Base-by-base conservation (phyloP, 371 early-diverging fungal species). In the Rhizopus delemar region DNA sequence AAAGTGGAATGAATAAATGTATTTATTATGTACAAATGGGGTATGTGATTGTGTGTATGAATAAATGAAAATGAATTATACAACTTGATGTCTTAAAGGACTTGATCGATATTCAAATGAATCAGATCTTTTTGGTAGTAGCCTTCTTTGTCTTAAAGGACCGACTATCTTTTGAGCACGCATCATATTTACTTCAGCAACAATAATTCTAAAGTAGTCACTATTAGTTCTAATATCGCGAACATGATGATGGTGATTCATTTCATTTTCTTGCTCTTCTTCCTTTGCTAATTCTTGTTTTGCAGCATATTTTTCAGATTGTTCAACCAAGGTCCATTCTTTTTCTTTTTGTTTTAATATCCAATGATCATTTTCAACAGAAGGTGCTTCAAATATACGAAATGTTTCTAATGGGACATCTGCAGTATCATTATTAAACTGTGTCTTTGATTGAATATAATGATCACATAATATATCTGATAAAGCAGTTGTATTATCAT, bases 151-250 rank as follows among this genome's bases (percentile, higher is more conserved):
- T 65, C 78, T 71, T 43, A 85, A 58, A 33, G 85, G 85, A 35
- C 81, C 74, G 31, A 85, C 77, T 11, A 85, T 75, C 59, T 85
- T 85, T 45, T 79, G 77, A 9, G 85, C 68, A 15, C 83, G 79
- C 72, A 85, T 83, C 85, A 85, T 85, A 36, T 79, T 74, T 32
- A 83, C 66, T 63, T 85, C 85, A 7, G 80, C 77, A 4, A 82
- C 83, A 65, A 85, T 77, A 79, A 81, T 85, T 48, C 85, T 76
- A 49, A 85, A 60, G 59, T 85, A 81, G 49, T 68, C 82, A 8
- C 78, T 49, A 51, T 85, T 85, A 33, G 78, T 69, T 6, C 85
- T 72, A 8, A 68, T 71, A 51, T 80, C 85, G 33, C 85, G 74
- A 12, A 45, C 51, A 51, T 63, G 60, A 22, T 41, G 22, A 1